Evolutionary conservation across 1,139 yeast genomes (phyloP).

Genomic region (Lodderomyces beijingensis): DNA sequence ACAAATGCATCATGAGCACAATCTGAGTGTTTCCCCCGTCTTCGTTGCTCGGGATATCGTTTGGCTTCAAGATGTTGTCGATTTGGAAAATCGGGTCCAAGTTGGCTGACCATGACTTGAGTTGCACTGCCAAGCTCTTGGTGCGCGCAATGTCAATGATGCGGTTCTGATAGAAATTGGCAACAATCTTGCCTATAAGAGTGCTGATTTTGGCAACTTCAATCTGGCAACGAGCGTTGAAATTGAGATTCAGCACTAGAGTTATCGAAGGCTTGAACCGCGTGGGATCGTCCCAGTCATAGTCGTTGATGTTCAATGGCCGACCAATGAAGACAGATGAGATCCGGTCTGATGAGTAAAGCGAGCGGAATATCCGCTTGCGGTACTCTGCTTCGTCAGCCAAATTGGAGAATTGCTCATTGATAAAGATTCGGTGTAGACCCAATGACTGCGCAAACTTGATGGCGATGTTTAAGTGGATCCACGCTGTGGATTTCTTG

Average conservation of each 20-base stretch:
- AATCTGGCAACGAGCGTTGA: conserved; percentile 14
- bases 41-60: conserved; percentile 13
- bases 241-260: conserved; percentile 8
- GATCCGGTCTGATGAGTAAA: conserved; percentile 38
- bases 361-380: conserved; percentile 36
- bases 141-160: conserved; percentile 31
- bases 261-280: conserved; percentile 7
- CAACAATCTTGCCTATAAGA: conserved; percentile 31
- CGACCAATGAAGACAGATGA: conserved; percentile 38
- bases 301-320: conserved; percentile 34
- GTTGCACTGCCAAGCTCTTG: conserved; percentile 33
- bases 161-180: conserved; percentile 26
- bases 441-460: conserved; percentile 25
- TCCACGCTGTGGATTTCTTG: conserved; percentile 41
- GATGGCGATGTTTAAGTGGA: conserved; percentile 23
- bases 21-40: conserved; percentile 18
- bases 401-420: conserved; percentile 16
- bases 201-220: conserved; percentile 14
- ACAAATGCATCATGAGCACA: conserved; percentile 31
- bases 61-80: conserved; percentile 18
- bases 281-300: conserved; percentile 39
- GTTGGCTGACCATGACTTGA: conserved; percentile 35
- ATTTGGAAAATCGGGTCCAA: conserved; percentile 25
- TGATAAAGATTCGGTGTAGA: conserved; percentile 21
- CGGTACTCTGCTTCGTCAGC: conserved; percentile 17